phyloP scores from a whole-genome alignment of 2,329 filamentous ascomycete species.

The Fonsecaea erecta region DNA sequence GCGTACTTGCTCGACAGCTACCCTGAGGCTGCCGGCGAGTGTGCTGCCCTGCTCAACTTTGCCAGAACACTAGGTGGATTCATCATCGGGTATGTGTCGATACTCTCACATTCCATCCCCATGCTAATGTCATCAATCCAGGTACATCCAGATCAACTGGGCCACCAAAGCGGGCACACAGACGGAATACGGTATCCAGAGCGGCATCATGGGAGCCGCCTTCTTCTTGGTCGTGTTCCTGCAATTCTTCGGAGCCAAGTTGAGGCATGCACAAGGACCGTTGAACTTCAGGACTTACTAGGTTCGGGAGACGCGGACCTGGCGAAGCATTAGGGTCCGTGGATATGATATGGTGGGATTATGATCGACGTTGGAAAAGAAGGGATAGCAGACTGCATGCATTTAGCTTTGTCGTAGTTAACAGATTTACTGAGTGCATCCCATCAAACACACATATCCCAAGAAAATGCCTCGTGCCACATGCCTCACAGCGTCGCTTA shows the following conservation, averaged over 20 bases:
- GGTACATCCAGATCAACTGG: constrained; percentile 53
- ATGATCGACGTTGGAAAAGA: neutral
- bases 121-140: constrained; percentile 4
- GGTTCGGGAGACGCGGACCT: neutral
- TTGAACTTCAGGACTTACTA: constrained; percentile 41
- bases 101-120: neutral
- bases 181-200: constrained; percentile 53
- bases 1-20: constrained; percentile 60
- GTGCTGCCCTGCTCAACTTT: constrained; percentile 57
- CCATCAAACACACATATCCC: no score
- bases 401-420: neutral
- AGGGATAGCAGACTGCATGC: constrained; percentile 4
- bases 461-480: constrained; percentile 3
- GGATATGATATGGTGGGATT: neutral
- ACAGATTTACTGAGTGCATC: neutral
- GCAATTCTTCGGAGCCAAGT: constrained; percentile 44
- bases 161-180: constrained; percentile 50
- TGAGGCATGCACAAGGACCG: constrained; percentile 45
- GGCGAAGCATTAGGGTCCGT: neutral
- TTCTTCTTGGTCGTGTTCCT: constrained; percentile 44
- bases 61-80: constrained; percentile 53
- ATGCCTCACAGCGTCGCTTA: constrained; percentile 4
- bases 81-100: constrained; percentile 43
- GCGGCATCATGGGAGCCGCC: constrained; percentile 46
- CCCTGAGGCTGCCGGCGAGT: constrained; percentile 57